Evolutionary conservation across 177 flowering plant species (phyloP), one percentile per base, ranked within the genome.

Genomic region (Vitis hybrid): DNA sequence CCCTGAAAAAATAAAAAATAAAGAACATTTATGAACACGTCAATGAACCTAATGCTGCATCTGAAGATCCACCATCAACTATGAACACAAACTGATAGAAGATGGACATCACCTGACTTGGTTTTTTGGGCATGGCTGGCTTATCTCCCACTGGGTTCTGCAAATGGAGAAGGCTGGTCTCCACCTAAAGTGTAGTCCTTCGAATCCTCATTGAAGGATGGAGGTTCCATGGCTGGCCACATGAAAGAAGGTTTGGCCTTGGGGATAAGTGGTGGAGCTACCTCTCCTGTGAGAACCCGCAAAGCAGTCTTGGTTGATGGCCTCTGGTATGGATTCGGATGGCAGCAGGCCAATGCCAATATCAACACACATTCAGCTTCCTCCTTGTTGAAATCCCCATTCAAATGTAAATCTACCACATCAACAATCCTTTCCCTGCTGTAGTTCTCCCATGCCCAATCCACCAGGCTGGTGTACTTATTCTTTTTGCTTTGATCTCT

Each of bases 271-370:
- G 85, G 86, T 5, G 83, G 81, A 15, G 64, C 55, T 2, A 76
- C 77, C 72, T 84, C 86, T 8, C 87, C 87, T 5, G 65, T 64
- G 3, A 86, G 80, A 45, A 88, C 80, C 67, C 79, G 84, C 76
- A 85, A 21, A 29, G 75, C 82, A 18, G 56, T 71, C 26, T 68
- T 80, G 79, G 83, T 88, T 62, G 82, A 67, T 0, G 94, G 92
- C 73, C 94, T 82, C 22, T 72, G 18, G 61, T 76, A 16, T 4
- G 90, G 90, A 50, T 87, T 83, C 5, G 94, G 94, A 68, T 90
- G 87, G 64, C 92, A 88, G 61, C 94, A 88, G 10, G 88, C 85
- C 71, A 89, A 73, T 12, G 88, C 91, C 69, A 89, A 39, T 22
- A 70, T 16, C 0, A 88, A 73, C 68, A 78, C 62, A 14, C 75